Base-by-base conservation (phyloP, 2,329 filamentous ascomycete genomes). In the Ampelomyces quisqualis region DNA sequence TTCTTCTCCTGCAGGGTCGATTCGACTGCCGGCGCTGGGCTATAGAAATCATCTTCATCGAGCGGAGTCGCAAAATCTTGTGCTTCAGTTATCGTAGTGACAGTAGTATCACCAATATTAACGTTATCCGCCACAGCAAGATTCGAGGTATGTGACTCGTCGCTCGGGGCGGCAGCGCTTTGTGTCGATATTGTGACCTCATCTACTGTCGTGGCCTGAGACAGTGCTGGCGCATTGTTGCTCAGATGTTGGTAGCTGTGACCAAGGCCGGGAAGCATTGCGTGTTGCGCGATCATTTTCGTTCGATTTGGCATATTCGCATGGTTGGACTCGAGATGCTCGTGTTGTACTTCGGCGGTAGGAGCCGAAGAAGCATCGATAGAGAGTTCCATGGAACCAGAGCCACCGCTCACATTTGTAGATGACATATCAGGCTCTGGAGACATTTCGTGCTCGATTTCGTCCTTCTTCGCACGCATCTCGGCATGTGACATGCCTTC, bases 401-500 rank as follows among this genome's bases (percentile, higher is more conserved):
- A 32, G 24, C 13, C 31, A 13, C 5, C 7, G 4, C 9, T 20
- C 1, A 14, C 31, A 15, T 15, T 23, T 29, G 46, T 36, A 1
- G 31, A 18, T 2, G 28, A 8, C 9, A 3, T 13, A 2, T 51
- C 43, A 7, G 31, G 34, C 4, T 46, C 48, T 7, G 49, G 47
- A 8, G 49, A 53, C 11, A 34, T 43, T 31, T 64, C 57, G 27
- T 58, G 57, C 31, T 64, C 57, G 18, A 69, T 67, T 43, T 70
- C 67, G 19, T 65, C 57, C 34, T 67, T 70, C 42, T 65, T 69
- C 4, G 70, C 68, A 43, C 73, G 68, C 17, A 77, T 62, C 36
- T 73, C 67, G 17, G 69, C 69, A 40, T 73, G 60, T 3, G 71
- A 67, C 53, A 74, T 67, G 3, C 72, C 72, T 36, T 73, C 68